Evolutionary conservation across 331 rosid species (phyloP).

Genomic region (Telfairia occidentalis): DNA sequence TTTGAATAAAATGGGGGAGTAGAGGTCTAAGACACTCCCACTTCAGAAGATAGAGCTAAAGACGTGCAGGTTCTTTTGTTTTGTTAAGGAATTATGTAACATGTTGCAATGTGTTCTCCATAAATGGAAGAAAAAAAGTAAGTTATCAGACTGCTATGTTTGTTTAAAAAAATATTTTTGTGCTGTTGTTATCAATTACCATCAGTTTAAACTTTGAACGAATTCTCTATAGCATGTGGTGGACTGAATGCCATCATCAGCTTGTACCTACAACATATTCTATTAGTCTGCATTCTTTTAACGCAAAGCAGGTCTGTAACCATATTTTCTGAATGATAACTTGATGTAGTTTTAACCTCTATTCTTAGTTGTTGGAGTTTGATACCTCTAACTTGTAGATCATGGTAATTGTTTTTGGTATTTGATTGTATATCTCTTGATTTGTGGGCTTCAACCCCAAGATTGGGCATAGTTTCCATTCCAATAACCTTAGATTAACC

Average conservation of each 20-base stretch:
- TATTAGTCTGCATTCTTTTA: neutral
- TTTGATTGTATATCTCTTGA: neutral
- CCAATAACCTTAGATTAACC: neutral
- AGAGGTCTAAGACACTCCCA: slow-evolving; percentile 23
- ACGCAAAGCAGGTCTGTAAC: neutral
- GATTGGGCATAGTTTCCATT: neutral
- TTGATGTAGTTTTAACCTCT: neutral
- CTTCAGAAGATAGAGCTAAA: slow-evolving; percentile 25
- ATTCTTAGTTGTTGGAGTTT: neutral
- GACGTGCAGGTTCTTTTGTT: slow-evolving; percentile 31
- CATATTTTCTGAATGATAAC: neutral
- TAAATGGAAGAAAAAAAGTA: slow-evolving; percentile 34
- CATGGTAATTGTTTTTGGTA: neutral
- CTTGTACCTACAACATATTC: neutral
- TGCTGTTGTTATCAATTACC: neutral
- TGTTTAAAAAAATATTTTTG: neutral
- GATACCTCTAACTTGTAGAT: neutral
- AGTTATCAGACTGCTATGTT: slow-evolving; percentile 29
- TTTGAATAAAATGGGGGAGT: slow-evolving; percentile 31
- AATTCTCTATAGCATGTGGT: neutral
- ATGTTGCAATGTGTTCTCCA: slow-evolving; percentile 31
- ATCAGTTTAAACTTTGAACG: neutral
- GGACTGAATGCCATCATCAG: neutral
- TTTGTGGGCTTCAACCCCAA: neutral
- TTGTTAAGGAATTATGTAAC: slow-evolving; percentile 30